phyloP scores from a whole-genome alignment of 208 protist genomes.

The Acanthamoeba triangularis region DNA sequence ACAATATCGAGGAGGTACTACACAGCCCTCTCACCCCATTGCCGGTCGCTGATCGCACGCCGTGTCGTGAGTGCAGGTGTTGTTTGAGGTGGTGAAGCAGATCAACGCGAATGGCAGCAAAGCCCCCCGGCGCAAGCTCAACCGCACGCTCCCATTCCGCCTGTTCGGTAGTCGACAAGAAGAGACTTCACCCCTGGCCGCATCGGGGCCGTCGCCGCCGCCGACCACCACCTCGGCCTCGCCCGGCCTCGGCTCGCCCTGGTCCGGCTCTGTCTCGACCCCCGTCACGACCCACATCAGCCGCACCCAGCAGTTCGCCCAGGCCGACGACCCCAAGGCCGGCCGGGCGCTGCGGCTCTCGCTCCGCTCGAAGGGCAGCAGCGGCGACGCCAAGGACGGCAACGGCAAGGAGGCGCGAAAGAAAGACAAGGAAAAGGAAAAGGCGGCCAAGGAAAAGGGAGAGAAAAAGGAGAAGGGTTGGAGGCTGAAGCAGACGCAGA shows the following conservation, averaged over 20 bases:
- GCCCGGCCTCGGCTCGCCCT: background rate
- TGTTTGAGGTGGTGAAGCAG: conserved; percentile 20
- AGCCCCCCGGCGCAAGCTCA: background rate
- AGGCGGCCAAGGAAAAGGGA: background rate
- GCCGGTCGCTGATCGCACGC: background rate
- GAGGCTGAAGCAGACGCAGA: background rate
- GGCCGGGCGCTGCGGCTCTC: background rate
- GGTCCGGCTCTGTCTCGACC: background rate
- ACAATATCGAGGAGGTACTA: conserved; percentile 5
- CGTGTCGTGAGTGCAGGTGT: background rate
- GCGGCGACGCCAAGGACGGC: background rate
- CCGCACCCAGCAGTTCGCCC: background rate
- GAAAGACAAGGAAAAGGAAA: background rate
- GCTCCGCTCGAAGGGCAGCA: background rate
- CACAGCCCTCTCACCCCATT: background rate
- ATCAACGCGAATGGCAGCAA: background rate
- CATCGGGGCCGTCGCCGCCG: background rate
- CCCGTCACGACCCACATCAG: too few species aligned
- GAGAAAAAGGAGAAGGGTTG: conserved; percentile 20
- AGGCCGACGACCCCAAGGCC: background rate
- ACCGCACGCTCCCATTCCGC: background rate
- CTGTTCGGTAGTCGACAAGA: background rate
- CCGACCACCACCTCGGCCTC: background rate
- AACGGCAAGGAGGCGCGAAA: background rate
- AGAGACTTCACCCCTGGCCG: background rate